Base-by-base conservation (phyloP, 805 yeast genomes). In the Zygosaccharomyces pseudorouxii region DNA sequence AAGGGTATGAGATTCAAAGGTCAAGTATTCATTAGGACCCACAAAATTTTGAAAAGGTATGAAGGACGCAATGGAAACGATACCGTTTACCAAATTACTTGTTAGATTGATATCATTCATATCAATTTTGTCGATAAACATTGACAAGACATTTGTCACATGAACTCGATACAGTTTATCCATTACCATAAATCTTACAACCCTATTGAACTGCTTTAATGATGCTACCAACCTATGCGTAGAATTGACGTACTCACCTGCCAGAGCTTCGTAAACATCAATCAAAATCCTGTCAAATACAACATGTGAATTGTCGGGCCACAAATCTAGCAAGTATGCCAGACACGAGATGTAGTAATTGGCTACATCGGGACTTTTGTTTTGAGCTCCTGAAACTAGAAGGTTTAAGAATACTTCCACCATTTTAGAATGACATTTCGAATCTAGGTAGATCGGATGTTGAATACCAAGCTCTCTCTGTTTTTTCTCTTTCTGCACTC, bases 71-170 rank as follows among this genome's bases (percentile, higher is more conserved):
- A 84, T 77, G 0, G 87, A 73, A 9, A 87, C 84, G 47, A 93
- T 76, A 16, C 86, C 75, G 49, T 82, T 78, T 36, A 90, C 68
- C 0, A 95, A 77, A 45, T 80, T 76, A 12, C 81, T 73, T 0
- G 96, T 83, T 60, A 90, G 79, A 11, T 73, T 74, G 42, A 89
- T 74, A 65, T 93, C 99, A 62, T 90, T 93, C 0, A 90, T 79
- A 62, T 93, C 98, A 25, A 93, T 81, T 27, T 93, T 96, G 0
- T 89, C 86, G 6, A 89, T 64, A 2, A 83, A 70, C 64, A 88
- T 73, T 23, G 82, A 78, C 35, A 90, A 63, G 12, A 93, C 71
- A 46, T 95, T 78, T 0, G 95, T 80, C 10, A 89, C 70, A 59
- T 93, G 99, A 10, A 87, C 81, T 38, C 96, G 71, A 60, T 77